A percentile compares a stretch with the other conserved stretches of the same genome.
Evolutionary conservation across 1,284 basidiomycete species (phyloP).

Genomic region (Sporisorium graminicola): DNA sequence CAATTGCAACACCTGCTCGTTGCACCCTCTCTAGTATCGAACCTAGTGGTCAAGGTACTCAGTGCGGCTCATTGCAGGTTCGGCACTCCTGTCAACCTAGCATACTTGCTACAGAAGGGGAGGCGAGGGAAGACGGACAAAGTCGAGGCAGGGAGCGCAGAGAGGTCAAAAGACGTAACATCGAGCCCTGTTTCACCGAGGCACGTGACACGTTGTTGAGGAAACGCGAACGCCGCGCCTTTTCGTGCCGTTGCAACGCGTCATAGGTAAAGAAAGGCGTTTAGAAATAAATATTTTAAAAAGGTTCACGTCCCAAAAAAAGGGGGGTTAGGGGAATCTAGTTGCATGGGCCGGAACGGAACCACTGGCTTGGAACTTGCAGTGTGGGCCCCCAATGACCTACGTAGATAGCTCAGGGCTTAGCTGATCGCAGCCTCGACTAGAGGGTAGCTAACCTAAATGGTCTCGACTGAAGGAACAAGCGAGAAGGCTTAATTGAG

Average conservation of each 20-base stretch:
- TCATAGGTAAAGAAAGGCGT: not conserved
- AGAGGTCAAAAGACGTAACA: not conserved
- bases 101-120: no score
- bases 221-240: slow-evolving; percentile 12
- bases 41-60: no score
- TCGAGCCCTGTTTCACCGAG: no score
- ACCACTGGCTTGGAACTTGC: not conserved
- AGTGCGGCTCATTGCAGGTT: no score
- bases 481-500: no score
- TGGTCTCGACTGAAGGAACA: no score
- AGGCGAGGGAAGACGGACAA: not conserved
- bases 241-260: not conserved
- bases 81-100: no score
- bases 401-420: no score
- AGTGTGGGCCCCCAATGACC: not conserved
- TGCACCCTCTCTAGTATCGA: no score
- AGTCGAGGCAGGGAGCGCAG: not conserved
- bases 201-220: slow-evolving; percentile 10
- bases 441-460: no score
- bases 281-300: not conserved
- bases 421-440: no score
- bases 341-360: not conserved
- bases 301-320: not conserved
- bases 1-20: not conserved
- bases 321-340: no score